Conservation (phyloP, 352 stramenopile genomes). For the Phytophthora pseudosyringae region DNA sequence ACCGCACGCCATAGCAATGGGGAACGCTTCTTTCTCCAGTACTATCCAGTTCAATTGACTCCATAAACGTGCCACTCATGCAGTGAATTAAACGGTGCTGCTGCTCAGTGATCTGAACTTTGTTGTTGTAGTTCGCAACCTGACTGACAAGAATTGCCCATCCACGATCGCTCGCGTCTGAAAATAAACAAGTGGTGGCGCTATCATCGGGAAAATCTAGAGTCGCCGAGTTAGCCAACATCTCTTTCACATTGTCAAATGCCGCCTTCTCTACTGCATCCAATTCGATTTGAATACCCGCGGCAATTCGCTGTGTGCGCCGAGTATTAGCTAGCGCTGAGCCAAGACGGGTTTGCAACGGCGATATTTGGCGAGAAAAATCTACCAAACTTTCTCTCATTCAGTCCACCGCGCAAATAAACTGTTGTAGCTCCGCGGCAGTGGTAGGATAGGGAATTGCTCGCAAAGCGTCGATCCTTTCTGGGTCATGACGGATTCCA, state of each 20-base stretch:
- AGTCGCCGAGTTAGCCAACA: not conserved
- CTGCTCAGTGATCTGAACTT: not conserved
- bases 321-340: not conserved
- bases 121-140: not conserved
- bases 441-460: slow-evolving; percentile 2
- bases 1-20: slow-evolving; percentile 3
- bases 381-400: slow-evolving; percentile 2
- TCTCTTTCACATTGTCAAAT: slow-evolving; percentile 10
- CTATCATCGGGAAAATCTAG: slow-evolving; percentile 1
- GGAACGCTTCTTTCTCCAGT: not conserved
- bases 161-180: slow-evolving; percentile 4
- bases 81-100: too few relatives aligned
- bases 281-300: not conserved
- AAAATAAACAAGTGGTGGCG: slow-evolving; percentile 6
- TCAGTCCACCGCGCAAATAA: slow-evolving; percentile 4
- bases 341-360: not conserved
- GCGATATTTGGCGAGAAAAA: not conserved
- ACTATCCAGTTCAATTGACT: too few relatives aligned
- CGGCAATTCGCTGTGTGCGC: not conserved
- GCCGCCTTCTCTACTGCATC: not conserved
- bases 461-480: not conserved
- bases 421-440: slow-evolving; percentile 6
- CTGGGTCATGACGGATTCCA: not conserved
- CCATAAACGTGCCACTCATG: too few relatives aligned
- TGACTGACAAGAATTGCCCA: not conserved